Evolutionary conservation across 139 green algal genomes (phyloP).

Genomic region (Picochlorum costavermella): DNA sequence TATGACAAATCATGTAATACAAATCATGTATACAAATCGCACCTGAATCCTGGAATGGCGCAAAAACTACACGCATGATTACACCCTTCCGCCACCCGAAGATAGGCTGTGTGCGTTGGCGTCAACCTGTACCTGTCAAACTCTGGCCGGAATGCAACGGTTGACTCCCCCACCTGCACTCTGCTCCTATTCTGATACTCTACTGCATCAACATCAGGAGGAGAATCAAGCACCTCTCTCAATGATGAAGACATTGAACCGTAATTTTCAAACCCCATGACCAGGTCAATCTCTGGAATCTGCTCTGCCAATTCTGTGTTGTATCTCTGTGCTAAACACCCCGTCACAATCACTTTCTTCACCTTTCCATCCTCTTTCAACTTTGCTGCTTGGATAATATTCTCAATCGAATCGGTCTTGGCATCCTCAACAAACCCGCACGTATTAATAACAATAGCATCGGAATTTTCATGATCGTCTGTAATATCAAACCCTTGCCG

Average conservation of each 20-base stretch:
- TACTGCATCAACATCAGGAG: conserved; percentile 24
- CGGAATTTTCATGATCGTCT: conserved; percentile 52
- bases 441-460: conserved; percentile 83
- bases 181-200: conserved; percentile 20
- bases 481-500: conserved; percentile 58
- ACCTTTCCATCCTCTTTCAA: conserved; percentile 55
- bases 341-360: conserved; percentile 73
- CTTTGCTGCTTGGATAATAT: conserved; percentile 67
- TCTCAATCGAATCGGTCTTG: conserved; percentile 76
- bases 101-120: conserved; percentile 73
- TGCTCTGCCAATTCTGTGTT: conserved; percentile 49
- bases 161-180: conserved; percentile 58
- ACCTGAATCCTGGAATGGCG: conserved; percentile 73
- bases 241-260: conserved; percentile 38
- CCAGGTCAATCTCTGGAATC: conserved; percentile 76
- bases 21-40: conserved; percentile 2
- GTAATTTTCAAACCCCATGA: conserved; percentile 77
- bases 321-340: conserved; percentile 86
- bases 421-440: conserved; percentile 87
- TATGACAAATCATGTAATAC: not conserved
- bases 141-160: conserved; percentile 74
- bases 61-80: conserved; percentile 89
- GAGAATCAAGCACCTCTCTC: conserved; percentile 25
- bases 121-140: conserved; percentile 64
- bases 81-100: conserved; percentile 86